phyloP scores from a whole-genome alignment of 768 basidiomycete genomes.

The Tulasnella sp. region DNA sequence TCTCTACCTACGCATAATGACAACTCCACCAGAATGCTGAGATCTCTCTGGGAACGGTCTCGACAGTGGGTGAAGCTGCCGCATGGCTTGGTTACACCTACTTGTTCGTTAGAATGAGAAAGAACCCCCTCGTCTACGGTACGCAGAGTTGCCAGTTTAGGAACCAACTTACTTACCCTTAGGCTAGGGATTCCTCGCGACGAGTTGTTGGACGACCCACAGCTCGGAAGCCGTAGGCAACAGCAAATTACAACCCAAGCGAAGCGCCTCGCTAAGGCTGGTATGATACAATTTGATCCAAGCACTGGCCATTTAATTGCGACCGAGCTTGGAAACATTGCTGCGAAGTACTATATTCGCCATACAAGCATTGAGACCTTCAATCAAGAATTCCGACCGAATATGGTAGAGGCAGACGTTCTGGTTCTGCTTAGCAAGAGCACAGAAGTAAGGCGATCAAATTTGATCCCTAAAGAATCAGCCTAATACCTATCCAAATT shows the following conservation, averaged over 20 bases:
- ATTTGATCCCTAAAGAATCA: background rate
- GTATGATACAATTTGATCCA: conserved; percentile 78
- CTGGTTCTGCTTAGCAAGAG: conserved; percentile 81
- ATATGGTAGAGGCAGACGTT: conserved; percentile 91
- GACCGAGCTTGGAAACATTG: conserved; percentile 93
- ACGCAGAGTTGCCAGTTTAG: conserved; percentile 26
- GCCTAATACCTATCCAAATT: background rate
- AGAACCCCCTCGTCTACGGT: conserved; percentile 87
- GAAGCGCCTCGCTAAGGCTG: conserved; percentile 55
- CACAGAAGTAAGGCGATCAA: conserved; percentile 69
- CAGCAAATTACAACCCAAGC: conserved; percentile 67
- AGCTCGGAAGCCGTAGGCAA: conserved; percentile 63
- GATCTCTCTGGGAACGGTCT: conserved; percentile 89
- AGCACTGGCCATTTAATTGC: conserved; percentile 56
- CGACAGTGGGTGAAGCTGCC: conserved; percentile 77
- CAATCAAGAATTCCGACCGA: conserved; percentile 66
- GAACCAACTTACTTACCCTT: conserved; percentile 20
- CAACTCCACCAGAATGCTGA: conserved; percentile 67
- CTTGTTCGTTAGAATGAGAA: conserved; percentile 89
- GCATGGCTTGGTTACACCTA: conserved; percentile 98
- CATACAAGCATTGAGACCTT: conserved; percentile 83
- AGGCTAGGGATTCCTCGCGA: conserved; percentile 67
- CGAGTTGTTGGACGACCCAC: conserved; percentile 62
- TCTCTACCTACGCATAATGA: background rate
- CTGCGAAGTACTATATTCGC: conserved; percentile 93